Evolutionary conservation across 345 rosid genomes (phyloP).

Genomic region (Odontarrhena argentea): DNA sequence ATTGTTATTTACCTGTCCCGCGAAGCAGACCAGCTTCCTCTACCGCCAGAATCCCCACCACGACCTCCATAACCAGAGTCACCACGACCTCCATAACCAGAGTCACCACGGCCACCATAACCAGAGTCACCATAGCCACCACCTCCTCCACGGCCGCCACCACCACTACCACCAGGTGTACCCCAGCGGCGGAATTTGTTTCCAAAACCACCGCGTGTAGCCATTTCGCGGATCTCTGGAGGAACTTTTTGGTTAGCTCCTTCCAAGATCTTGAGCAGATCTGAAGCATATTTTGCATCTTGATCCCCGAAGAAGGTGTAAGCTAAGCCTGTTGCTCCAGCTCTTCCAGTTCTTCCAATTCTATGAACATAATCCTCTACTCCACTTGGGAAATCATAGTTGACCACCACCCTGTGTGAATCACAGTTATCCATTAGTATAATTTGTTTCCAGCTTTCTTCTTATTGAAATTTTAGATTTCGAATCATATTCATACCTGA

Average conservation of each 20-base stretch:
- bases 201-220: conserved; percentile 67
- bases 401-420: conserved; percentile 86
- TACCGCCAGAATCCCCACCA: conserved; percentile 46
- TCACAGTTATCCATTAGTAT: conserved; percentile 9
- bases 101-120: conserved; percentile 52
- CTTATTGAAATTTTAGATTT: not conserved
- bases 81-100: conserved; percentile 50
- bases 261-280: conserved; percentile 82
- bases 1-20: conserved; percentile 60
- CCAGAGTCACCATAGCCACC: conserved; percentile 59
- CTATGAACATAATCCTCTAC: conserved; percentile 97
- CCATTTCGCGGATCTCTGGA: conserved; percentile 76
- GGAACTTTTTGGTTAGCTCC: conserved; percentile 90
- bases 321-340: conserved; percentile 93
- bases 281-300: conserved; percentile 84
- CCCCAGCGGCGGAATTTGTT: conserved; percentile 80
- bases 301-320: conserved; percentile 85
- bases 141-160: conserved; percentile 54
- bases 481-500: conserved; percentile 49
- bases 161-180: conserved; percentile 61
- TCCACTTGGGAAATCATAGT: conserved; percentile 96
- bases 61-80: conserved; percentile 39
- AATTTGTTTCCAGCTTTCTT: conserved; percentile 1
- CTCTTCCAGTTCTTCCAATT: conserved; percentile 97
- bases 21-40: conserved; percentile 55